These are phyloP conservation scores for Emmonsiellopsis sp. DNA, from an alignment of 2,329 filamentous ascomycete species.

Conservation along the genomic window DNA sequence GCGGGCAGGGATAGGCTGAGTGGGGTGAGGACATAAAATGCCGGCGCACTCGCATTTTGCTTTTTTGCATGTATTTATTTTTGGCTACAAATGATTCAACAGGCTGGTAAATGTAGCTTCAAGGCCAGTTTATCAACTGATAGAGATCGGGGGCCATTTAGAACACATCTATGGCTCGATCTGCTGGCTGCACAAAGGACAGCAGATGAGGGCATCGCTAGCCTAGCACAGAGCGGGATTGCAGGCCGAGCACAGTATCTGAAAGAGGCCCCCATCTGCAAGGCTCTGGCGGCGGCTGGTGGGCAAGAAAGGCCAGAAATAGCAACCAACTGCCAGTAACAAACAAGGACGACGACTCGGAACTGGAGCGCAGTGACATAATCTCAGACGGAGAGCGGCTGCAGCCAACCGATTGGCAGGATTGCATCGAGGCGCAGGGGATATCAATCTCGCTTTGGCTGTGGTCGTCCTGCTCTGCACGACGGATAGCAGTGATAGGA, in stretches of 20 bases:
- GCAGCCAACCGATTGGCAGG: constrained; percentile 2
- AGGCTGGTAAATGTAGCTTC: background rate
- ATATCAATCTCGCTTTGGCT: background rate
- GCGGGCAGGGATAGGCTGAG: background rate
- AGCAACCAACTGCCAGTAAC: background rate
- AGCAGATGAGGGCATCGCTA: background rate
- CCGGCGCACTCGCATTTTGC: background rate
- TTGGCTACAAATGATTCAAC: constrained; percentile 2
- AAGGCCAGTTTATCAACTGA: background rate
- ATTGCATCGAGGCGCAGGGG: background rate
- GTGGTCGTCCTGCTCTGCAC: background rate
- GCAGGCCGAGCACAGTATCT: background rate
- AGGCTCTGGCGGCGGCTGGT: background rate
- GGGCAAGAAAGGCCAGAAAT: background rate
- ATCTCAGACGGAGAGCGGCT: background rate
- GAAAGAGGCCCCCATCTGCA: background rate
- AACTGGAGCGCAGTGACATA: background rate
- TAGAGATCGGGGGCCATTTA: background rate
- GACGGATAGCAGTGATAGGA: background rate
- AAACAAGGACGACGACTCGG: background rate
- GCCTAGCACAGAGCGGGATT: background rate
- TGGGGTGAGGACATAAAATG: background rate
- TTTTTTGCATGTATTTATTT: constrained; percentile 3
- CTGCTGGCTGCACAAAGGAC: background rate
- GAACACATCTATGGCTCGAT: background rate